Conservation (phyloP, 179 eudicot genomes). For the Heliamphora pulchella region DNA sequence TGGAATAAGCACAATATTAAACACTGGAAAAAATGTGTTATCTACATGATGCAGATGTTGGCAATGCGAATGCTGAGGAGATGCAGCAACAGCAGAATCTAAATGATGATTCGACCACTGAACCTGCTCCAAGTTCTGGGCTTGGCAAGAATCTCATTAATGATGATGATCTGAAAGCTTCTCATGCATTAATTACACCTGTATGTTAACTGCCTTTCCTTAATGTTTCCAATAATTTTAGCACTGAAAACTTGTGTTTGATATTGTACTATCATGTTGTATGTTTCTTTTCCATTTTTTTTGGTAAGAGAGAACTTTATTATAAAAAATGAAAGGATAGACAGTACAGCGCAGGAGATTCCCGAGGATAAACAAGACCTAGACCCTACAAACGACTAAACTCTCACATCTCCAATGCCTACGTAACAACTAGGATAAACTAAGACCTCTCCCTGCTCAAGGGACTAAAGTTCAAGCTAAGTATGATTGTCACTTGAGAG, state of each 20-base stretch:
- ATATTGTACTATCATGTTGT: background rate
- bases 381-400: too few relatives aligned
- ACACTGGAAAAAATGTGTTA: background rate
- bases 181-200: conserved; percentile 49
- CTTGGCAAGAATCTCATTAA: conserved; percentile 50
- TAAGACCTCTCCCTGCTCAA: too few relatives aligned
- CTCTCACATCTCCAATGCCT: too few relatives aligned
- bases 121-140: conserved; percentile 47
- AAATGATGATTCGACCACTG: conserved; percentile 56
- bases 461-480: too few relatives aligned
- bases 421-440: too few relatives aligned
- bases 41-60: conserved; percentile 39
- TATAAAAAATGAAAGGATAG: too few relatives aligned
- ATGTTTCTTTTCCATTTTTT: background rate
- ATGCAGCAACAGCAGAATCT: conserved; percentile 51
- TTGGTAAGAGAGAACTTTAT: too few relatives aligned
- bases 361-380: too few relatives aligned
- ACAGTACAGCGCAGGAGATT: too few relatives aligned
- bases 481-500: too few relatives aligned
- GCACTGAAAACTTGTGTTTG: background rate
- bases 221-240: background rate
- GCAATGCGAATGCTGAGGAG: conserved; percentile 56
- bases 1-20: background rate
- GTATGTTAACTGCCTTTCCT: conserved; percentile 40
- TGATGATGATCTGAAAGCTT: conserved; percentile 71